Evolutionary conservation across 257 asterid genomes (phyloP), one percentile per base, ranked within the genome.

Genomic region (Jacaranda copaia): DNA sequence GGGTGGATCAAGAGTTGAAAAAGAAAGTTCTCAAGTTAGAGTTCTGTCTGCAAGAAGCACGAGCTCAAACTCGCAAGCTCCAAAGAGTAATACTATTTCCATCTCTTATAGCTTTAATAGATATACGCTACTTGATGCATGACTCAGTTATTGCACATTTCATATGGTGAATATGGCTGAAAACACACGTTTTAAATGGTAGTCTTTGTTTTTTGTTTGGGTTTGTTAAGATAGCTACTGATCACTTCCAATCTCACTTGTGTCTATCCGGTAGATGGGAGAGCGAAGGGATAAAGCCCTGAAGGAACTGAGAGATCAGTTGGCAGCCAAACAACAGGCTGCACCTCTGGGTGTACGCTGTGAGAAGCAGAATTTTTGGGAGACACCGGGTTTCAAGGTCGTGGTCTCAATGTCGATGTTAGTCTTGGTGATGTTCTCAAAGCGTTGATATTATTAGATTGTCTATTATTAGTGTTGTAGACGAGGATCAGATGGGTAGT

Each of bases 21-120:
- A 94, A 91, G 87, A 87, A 88, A 83, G 93, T 92, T 53, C 76
- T 92, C 69, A 92, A 91, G 77, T 77, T 94, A 78, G 99, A 94
- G 81, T 94, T 92, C 45, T 94, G 99, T 77, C 93, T 94, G 70
- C 98, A 94, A 75, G 98, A 92, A 65, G 95, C 96, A 64, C 92
- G 99, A 61, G 83, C 90, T 79, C 97, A 93, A 84, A 93, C 96
- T 46, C 93, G 97, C 79, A 94, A 94, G 83, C 97, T 94, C 79
- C 98, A 92, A 81, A 87, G 96, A 84, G 98, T 94, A 94, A 86
- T 62, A 13, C 77, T 65, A 53, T 65, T 72, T 48, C 45, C 64
- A 45, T 73, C 49, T 18, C 49, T 36, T 52, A 53, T 73, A 8
- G 6, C 58, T 55, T 5, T 25, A 25, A 25, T 25, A 25, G 32